Evolutionary conservation across 2,329 filamentous ascomycete genomes (phyloP), one percentile per base, ranked within the genome.

Genomic region (Cercospora citrullina): DNA sequence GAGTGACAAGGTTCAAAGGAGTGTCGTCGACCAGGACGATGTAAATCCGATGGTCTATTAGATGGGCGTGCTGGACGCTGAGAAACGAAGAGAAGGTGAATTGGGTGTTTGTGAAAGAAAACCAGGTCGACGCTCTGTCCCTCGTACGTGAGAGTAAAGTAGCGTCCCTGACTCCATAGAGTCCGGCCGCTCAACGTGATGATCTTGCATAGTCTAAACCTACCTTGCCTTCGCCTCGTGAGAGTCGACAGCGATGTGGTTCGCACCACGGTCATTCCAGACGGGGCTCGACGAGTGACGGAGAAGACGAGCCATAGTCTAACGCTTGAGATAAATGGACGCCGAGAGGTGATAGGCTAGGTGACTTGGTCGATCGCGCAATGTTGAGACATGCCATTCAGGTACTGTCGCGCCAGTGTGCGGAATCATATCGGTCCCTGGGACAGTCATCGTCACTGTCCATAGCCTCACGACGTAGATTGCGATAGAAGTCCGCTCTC

Each of bases 321-420:
- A 60, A 61, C 21, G 55, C 61, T 53, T 36, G 36, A 53, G 18
- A 39, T 42, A 33, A 16, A 68, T 55, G 57, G 36, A 45, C 30
- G 23, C 9, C 31, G 48, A n/a, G n/a, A 59, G 31, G 18, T 64
- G 66, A 68, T 68, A 64, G 66, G 61, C 33, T 33, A 53, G 36
- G 7, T 53, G 5, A 23, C 16, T 21, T 57, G 23, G 30, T 59
- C 31, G 60, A 60, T 60, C 42, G 66, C 23, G 28, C 55, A 42
- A 60, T 59, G 53, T 42, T 64, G 66, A 64, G 61, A 68, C 61
- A 68, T 55, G 53, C 30, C 33, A 31, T 23, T 64, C 66, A 64
- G 45, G 66, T 62, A 62, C 62, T 61, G 62, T 23, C 57, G 60
- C 66, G 66, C 61, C 42, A 61, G 26, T 60, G n/a, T 53, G 33